phyloP scores from a whole-genome alignment of 441 rosid species.

The Omphalea diandra region DNA sequence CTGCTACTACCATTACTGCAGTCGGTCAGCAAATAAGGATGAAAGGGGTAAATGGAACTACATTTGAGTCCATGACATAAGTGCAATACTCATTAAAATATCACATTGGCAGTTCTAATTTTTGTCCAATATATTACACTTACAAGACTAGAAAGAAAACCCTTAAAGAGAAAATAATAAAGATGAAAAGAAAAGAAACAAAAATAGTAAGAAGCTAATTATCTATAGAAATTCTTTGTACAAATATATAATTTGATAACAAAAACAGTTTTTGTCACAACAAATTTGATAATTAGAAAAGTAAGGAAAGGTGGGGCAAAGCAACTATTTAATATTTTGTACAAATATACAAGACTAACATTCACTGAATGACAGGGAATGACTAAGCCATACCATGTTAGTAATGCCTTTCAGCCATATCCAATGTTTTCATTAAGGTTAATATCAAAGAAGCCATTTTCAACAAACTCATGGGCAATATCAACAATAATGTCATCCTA shows the following conservation, averaged over 20 bases:
- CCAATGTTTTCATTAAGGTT: slow-evolving; percentile 66
- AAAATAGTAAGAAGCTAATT: slow-evolving; percentile 18
- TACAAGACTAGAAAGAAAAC: slow-evolving; percentile 39
- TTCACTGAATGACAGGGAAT: slow-evolving; percentile 22
- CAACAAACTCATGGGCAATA: slow-evolving; percentile 60
- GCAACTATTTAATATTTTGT: slow-evolving; percentile 50
- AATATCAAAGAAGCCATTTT: slow-evolving; percentile 59
- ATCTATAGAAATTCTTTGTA: slow-evolving; percentile 36
- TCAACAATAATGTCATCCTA: slow-evolving; percentile 64
- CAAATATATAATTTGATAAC: slow-evolving; percentile 27
- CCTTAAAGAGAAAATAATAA: slow-evolving; percentile 8
- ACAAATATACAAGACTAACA: slow-evolving; percentile 34
- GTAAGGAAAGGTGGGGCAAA: slow-evolving; percentile 10
- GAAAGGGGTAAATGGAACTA: no score
- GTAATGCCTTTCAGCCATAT: slow-evolving; percentile 74
- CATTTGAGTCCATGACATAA: no score
- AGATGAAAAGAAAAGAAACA: background rate
- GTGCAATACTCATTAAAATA: slow-evolving; percentile 21
- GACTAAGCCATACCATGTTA: slow-evolving; percentile 32
- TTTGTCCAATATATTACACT: slow-evolving; percentile 53
- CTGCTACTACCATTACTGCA: no score
- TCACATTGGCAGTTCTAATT: slow-evolving; percentile 36
- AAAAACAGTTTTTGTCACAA: no score
- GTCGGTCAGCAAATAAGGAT: no score
- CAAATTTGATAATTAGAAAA: slow-evolving; percentile 41